A percentile compares a stretch with the other conserved stretches of the same genome.
Evolutionary conservation across 805 yeast genomes (phyloP).

Genomic region (Maudiozyma serrabonitensis): DNA sequence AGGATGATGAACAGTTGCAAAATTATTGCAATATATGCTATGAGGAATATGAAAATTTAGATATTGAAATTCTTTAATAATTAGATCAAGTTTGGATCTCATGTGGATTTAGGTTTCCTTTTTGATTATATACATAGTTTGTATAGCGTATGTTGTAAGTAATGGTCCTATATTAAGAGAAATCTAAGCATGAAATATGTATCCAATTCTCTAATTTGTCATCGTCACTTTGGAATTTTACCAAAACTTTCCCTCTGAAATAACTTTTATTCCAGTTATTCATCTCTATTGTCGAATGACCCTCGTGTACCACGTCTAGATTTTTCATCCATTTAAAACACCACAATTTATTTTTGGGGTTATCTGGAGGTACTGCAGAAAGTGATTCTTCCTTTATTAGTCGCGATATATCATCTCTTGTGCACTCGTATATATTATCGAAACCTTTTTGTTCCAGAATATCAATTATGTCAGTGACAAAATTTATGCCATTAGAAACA

Average conservation of each 20-base stretch:
- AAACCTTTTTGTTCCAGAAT: constrained; percentile 33
- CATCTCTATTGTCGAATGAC: constrained; percentile 46
- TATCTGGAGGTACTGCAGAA: constrained; percentile 12
- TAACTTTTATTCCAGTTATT: constrained; percentile 41
- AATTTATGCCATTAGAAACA: constrained; percentile 20
- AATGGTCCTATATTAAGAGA: constrained; percentile 9
- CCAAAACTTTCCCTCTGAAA: constrained; percentile 39
- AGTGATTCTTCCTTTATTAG: constrained; percentile 21
- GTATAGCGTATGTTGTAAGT: no score
- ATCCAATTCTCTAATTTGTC: constrained; percentile 21
- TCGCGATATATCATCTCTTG: constrained; percentile 33
- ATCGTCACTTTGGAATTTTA: constrained; percentile 22
- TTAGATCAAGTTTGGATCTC: no score
- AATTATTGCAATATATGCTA: constrained; percentile 29
- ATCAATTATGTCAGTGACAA: constrained; percentile 37
- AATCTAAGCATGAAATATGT: constrained; percentile 17
- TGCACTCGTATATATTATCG: constrained; percentile 35
- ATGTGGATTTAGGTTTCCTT: no score
- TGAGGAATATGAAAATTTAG: constrained; percentile 21
- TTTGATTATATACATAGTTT: no score
- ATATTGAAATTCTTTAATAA: neutral
- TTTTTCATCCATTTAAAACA: constrained; percentile 35
- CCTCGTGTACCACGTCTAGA: constrained; percentile 34
- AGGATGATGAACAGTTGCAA: constrained; percentile 19
- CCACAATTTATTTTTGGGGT: constrained; percentile 29